Base-by-base conservation (phyloP, 179 eudicot species). In the Heliamphora pulchella region DNA sequence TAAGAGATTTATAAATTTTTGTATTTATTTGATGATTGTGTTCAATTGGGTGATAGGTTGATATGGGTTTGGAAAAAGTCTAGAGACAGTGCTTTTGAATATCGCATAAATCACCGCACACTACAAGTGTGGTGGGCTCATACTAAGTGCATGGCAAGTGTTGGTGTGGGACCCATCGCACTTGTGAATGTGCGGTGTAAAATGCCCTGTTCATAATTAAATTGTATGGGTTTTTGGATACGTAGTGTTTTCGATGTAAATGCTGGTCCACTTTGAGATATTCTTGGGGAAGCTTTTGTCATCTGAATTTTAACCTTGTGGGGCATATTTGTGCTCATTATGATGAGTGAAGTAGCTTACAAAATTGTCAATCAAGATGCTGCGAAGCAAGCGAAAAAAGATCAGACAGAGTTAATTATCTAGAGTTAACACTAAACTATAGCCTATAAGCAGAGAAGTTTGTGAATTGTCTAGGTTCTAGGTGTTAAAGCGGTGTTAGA, bases 31-130 rank as follows among this genome's bases (percentile, higher is more conserved):
- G 46, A 72, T 72, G 8, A 18, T 20, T 50, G 17, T 22, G 22
- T 20, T 72, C 61, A 72, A 71, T 72, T 50, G 58, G 61, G 61
- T 72, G 61, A 72, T 72, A 51, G 44, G 17, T 20, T 72, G 76
- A 53, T 2, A 50, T 20, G 61, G 61, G 76, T 18, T 50, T 72
- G n/a, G n/a, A n/a, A n/a, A n/a, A n/a, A n/a, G n/a, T n/a, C n/a
- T n/a, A n/a, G n/a, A n/a, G n/a, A n/a, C n/a, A n/a, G n/a, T n/a
- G n/a, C n/a, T n/a, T n/a, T n/a, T n/a, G n/a, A n/a, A n/a, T n/a
- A n/a, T n/a, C n/a, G n/a, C n/a, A n/a, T n/a, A n/a, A n/a, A n/a
- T n/a, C n/a, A n/a, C n/a, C n/a, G n/a, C n/a, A n/a, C n/a, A n/a
- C n/a, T n/a, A n/a, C n/a, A n/a, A n/a, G n/a, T n/a, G n/a, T n/a